Evolutionary conservation across 371 early-diverging fungal genomes (phyloP).

Genomic region (Mortierella sp.): DNA sequence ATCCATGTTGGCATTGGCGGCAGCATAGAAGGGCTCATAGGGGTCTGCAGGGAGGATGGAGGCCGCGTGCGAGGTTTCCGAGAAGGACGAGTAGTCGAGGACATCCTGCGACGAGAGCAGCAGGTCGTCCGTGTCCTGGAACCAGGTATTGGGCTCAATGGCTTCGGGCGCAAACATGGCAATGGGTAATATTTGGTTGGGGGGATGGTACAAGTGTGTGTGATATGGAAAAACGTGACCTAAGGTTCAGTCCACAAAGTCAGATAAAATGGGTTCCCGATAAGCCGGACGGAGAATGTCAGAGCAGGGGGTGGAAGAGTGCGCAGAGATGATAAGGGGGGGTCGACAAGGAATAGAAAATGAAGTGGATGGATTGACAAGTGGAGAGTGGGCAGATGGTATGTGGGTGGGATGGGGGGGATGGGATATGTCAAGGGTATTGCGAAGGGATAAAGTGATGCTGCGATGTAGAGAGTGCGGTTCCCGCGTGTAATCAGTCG

Average conservation of each 20-base stretch:
- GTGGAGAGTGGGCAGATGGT: not conserved
- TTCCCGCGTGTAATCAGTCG: constrained; percentile 41
- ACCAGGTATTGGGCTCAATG: constrained; percentile 17
- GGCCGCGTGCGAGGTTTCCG: constrained; percentile 10
- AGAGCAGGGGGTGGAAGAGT: no score
- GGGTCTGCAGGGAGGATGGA: constrained; percentile 28
- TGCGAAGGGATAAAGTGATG: not conserved
- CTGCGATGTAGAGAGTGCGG: not conserved
- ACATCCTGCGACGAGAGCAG: constrained; percentile 36
- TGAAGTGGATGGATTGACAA: not conserved
- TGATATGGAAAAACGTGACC: constrained; percentile 15
- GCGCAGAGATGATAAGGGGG: no score
- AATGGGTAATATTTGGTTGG: no score
- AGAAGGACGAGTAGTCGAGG: constrained; percentile 39
- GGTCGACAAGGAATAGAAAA: not conserved
- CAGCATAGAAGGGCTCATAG: constrained; percentile 18
- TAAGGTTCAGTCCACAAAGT: not conserved
- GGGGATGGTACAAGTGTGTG: constrained; percentile 1
- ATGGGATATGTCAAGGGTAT: not conserved
- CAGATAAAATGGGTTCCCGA: no score
- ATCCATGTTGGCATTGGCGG: constrained; percentile 5
- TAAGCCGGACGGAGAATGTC: no score
- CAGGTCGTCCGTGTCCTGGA: constrained; percentile 28
- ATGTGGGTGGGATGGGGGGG: not conserved
- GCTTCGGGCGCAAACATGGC: not conserved